Base-by-base conservation (phyloP, 306 rosid genomes). In the Prunus fruticosa region DNA sequence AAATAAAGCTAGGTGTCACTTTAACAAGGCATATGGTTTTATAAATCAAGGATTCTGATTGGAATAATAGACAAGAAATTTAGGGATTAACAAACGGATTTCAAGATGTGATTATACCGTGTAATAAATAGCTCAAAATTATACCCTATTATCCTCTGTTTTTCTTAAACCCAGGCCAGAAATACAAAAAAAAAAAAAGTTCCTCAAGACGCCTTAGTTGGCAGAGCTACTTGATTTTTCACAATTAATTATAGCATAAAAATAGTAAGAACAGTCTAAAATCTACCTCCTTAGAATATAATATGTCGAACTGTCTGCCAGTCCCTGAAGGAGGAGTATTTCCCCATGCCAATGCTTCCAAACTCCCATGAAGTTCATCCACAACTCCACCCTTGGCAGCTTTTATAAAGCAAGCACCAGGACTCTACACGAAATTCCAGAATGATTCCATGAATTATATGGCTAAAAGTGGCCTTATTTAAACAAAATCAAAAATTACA, bases 281-380 rank as follows among this genome's bases (percentile, higher is more conserved):
- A 27, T 72, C 69, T 84, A 95, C 98, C 98, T 87, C 79, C 41
- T 82, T 81, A 32, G 91, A 82, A 75, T 82, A 88, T 27, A 95
- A 51, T 73, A 95, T 63, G 72, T 92, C 98, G 71, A 95, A 95
- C 71, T 84, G 91, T 67, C 90, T 89, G 58, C 98, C 84, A 22
- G 97, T 91, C 78, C 97, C 99, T 47, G 89, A 72, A 67, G 92
- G 53, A 43, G 89, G 91, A 76, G 79, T 61, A 61, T 88, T 92
- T 76, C 99, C 99, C 99, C 99, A 95, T 41, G 97, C 90, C 82
- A 95, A 76, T 67, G 93, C 92, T 75, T 95, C 99, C 19, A 95
- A 58, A 71, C 67, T 84, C 53, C 98, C 99, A 54, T 46, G 90
- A 61, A 95, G 93, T 74, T 86, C 61, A 73, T 95, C 99, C 22